Base-by-base conservation (phyloP, 352 stramenopile genomes). In the Globisporangium paddicum region DNA sequence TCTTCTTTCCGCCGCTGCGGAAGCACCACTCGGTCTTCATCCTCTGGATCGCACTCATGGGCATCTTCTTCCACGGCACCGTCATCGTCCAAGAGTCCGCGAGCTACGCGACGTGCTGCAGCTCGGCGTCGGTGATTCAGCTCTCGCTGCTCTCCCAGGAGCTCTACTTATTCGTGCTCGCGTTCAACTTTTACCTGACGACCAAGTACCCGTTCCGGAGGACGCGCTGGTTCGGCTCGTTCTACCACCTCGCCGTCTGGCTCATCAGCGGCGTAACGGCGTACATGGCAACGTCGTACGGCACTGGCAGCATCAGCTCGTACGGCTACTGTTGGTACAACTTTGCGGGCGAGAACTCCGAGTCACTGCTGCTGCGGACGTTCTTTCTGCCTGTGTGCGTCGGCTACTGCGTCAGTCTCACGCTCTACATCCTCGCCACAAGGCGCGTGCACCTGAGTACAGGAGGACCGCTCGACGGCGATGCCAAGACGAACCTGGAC, bases 321-420 rank as follows among this genome's bases (percentile, higher is more conserved):
- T 89, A 90, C 61, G 86, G 86, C 46, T 90, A 87, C 60, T 95
- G 86, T 71, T 95, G 86, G 86, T 93, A 89, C 67, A 71, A 60
- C 34, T 62, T 74, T 21, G 48, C 62, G 1, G 66, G 66, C 25
- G 67, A 85, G 57, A 73, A 77, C 46, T 69, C 66, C 32, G 67
- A 90, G 60, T 71, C 82, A 19, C 71, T 89, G 40, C 67, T 86
- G 49, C 68, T 90, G 35, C 73, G 78, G 45, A 81, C 79, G 44
- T 87, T 87, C 51, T 93, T 78, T 66, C 79, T 73, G 8, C 84
- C 70, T 2, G 55, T 81, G 2, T 85, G 62, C 44, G 57, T 75
- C 13, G 82, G 83, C 21, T 87, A 89, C 55, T 75, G 72, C 28
- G 67, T 91, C 14, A 91, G 83, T 49, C 79, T 91, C 25, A 77